phyloP scores from a whole-genome alignment of 768 basidiomycete species.

The Cantharellus cinnabarinus region DNA sequence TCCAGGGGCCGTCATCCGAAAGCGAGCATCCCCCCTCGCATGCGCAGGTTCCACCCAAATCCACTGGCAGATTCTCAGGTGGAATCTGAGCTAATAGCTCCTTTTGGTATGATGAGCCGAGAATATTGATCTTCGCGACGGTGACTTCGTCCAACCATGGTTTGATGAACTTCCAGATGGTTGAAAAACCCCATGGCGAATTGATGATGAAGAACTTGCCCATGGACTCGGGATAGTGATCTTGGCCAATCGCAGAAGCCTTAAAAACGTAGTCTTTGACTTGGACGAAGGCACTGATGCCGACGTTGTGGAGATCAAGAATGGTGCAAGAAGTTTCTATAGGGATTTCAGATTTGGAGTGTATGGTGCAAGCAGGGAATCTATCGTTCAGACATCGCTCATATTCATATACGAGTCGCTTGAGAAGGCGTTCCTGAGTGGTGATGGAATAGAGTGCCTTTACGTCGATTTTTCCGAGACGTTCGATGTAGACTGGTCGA shows the following conservation, averaged over 20 bases:
- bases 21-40: constrained; percentile 68
- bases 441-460: constrained; percentile 63
- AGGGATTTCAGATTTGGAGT: constrained; percentile 24
- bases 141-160: constrained; percentile 92
- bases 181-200: constrained; percentile 78
- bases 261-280: constrained; percentile 81
- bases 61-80: constrained; percentile 60
- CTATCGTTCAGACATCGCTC: constrained; percentile 69
- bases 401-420: constrained; percentile 83
- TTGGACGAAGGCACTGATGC: constrained; percentile 58
- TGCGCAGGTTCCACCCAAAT: constrained; percentile 65
- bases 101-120: constrained; percentile 55
- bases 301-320: constrained; percentile 58
- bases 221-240: constrained; percentile 87
- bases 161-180: constrained; percentile 78
- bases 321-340: constrained; percentile 97
- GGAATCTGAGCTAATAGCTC: constrained; percentile 67
- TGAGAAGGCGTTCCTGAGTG: constrained; percentile 68
- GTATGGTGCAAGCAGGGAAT: constrained; percentile 51
- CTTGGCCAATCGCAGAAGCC: constrained; percentile 63
- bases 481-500: constrained; percentile 87
- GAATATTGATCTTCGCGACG: constrained; percentile 81
- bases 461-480: constrained; percentile 77
- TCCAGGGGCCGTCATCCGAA: constrained; percentile 89
- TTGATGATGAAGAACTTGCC: constrained; percentile 99